Conservation (phyloP, 192 early-diverging fungal genomes). For the Coemansia sp. region DNA sequence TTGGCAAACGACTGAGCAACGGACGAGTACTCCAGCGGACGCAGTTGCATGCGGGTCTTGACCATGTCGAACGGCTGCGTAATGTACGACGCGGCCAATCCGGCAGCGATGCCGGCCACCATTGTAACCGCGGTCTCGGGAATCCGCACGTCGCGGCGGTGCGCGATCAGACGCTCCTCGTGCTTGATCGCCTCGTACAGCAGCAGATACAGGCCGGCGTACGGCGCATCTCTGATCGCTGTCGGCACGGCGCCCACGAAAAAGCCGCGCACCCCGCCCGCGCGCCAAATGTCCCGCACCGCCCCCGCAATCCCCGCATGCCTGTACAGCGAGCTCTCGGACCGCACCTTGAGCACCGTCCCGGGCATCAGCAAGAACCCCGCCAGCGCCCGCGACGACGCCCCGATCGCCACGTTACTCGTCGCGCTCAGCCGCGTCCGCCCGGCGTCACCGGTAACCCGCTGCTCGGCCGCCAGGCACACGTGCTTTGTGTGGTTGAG, state of each 20-base stretch:
- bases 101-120: slow-evolving; percentile 62
- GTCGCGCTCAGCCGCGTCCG: slow-evolving; percentile 50
- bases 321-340: slow-evolving; percentile 85
- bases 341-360: slow-evolving; percentile 90
- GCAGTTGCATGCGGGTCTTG: slow-evolving; percentile 90
- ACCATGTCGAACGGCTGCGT: slow-evolving; percentile 96
- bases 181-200: slow-evolving; percentile 82
- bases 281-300: slow-evolving; percentile 62
- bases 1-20: slow-evolving; percentile 46
- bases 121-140: slow-evolving; percentile 62
- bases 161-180: slow-evolving; percentile 36
- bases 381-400: slow-evolving; percentile 65
- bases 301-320: slow-evolving; percentile 73
- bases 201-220: slow-evolving; percentile 86
- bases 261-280: slow-evolving; percentile 72
- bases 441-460: slow-evolving; percentile 7
- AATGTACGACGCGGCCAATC: slow-evolving; percentile 70
- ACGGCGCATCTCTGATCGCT: slow-evolving; percentile 83
- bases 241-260: slow-evolving; percentile 89
- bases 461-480: slow-evolving; percentile 21
- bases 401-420: slow-evolving; percentile 71
- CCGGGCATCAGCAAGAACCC: slow-evolving; percentile 92
- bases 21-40: slow-evolving; percentile 65
- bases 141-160: slow-evolving; percentile 33
- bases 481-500: slow-evolving; percentile 47